Percentiles rank a stretch among this genome's conserved stretches.
Conservation (phyloP, 495 filamentous ascomycete genomes). For the Sabuloglossum arenarium region DNA sequence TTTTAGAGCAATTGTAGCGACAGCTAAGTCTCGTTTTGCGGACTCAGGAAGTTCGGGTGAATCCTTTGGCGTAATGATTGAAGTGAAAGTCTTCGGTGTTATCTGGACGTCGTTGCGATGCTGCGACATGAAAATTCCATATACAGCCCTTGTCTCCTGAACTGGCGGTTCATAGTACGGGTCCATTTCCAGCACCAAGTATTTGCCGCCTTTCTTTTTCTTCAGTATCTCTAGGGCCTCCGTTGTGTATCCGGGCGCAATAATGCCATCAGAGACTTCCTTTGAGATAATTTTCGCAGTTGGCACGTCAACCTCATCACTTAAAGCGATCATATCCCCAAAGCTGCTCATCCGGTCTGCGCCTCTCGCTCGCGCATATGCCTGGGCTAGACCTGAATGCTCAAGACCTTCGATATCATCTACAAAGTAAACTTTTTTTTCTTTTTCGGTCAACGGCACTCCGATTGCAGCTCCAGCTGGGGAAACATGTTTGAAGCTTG, state of each 20-base stretch:
- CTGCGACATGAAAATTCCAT: conserved; percentile 69
- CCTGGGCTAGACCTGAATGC: conserved; percentile 67
- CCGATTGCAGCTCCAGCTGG: conserved; percentile 92
- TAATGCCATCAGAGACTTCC: conserved; percentile 92
- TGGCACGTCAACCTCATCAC: conserved; percentile 66
- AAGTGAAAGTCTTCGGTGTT: conserved; percentile 62
- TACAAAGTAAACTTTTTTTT: conserved; percentile 95
- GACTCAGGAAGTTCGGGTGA: conserved; percentile 47
- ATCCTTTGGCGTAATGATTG: conserved; percentile 67
- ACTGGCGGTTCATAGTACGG: conserved; percentile 55
- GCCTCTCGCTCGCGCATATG: conserved; percentile 85
- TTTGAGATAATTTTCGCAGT: conserved; percentile 94
- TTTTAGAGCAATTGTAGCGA: conserved; percentile 91
- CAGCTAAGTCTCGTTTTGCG: conserved; percentile 74
- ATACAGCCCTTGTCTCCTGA: conserved; percentile 67
- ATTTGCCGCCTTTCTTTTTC: conserved; percentile 97
- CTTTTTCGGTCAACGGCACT: conserved; percentile 58
- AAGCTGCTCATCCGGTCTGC: conserved; percentile 96
- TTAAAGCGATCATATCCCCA: conserved; percentile 87
- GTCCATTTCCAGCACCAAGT: conserved; percentile 90
- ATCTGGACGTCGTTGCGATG: conserved; percentile 82
- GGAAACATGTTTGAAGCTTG: conserved; percentile 98
- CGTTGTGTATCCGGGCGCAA: conserved; percentile 67
- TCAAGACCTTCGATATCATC: conserved; percentile 82
- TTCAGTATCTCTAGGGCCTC: conserved; percentile 77